Base-by-base conservation (phyloP, 192 early-diverging fungal genomes). In the Helicostylum pulchrum region DNA sequence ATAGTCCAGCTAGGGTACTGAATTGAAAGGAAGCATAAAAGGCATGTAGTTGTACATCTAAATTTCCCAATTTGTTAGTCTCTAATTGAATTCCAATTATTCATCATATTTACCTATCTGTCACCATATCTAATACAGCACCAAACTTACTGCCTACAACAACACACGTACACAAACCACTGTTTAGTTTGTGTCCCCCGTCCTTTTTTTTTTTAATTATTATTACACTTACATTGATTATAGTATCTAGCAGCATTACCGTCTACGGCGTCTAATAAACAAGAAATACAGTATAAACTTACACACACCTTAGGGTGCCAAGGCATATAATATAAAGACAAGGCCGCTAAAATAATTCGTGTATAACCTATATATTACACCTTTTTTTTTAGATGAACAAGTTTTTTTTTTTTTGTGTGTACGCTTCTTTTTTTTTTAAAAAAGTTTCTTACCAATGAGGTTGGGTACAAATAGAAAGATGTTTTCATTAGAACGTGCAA, bases 81-180 rank as follows among this genome's bases (percentile, higher is more conserved):
- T 44, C 39, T 68, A 74, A 26, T 53, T 10, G 5, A 36, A 36
- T 19, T 30, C 6, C 21, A 21, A 14, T 34, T 32, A 44, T 39
- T 39, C 46, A 39, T 39, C 9, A 9, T 39, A 26, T 53, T 34
- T 79, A 90, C 84, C 92, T 85, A 78, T 99, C 97, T 26, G 96
- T 98, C 49, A 99, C 95, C 97, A 99, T 99, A 70, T 99, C 97
- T 34, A 99, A 79, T 15, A 98, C 96, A 26, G 93, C 93, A 39
- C 97, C 97, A 79, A 98, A 97, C 58, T 89, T 88, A 77, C 87
- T 92, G 59, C 86, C 84, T 86, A 72, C 54, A n/a, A n/a, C n/a
- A n/a, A n/a, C n/a, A n/a, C n/a, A n/a, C 30, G 19, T 0, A 7
- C 7, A 63, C 19, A 30, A 2, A 44, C n/a, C n/a, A n/a, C n/a